A percentile compares a stretch with the other conserved stretches of the same genome.
These are phyloP conservation scores for Oryza glaberrima DNA, from an alignment of 176 grass and related monocot species.

Conservation along the genomic window DNA sequence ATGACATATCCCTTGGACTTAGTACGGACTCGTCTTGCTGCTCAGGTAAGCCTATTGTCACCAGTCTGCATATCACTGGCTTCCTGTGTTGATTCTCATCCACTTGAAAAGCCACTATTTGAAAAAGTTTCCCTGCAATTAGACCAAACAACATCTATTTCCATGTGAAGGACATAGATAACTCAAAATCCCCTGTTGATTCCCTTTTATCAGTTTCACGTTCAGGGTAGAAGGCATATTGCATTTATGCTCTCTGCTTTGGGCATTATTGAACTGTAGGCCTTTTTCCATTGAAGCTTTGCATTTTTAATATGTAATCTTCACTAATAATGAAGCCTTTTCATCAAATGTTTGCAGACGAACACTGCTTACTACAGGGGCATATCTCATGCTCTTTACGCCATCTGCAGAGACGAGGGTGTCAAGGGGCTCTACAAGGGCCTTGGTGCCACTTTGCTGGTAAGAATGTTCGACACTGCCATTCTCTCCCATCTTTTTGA, in stretches of 20 bases:
- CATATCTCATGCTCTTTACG: constrained; percentile 84
- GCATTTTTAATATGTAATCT: constrained; percentile 2
- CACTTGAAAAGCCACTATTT: constrained; percentile 4
- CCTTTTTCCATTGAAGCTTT: not conserved
- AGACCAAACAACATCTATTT: not conserved
- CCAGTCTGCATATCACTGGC: not conserved
- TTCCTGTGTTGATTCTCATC: not conserved
- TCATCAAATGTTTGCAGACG: constrained; percentile 64
- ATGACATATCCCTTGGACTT: constrained; percentile 87
- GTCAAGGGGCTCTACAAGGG: constrained; percentile 89
- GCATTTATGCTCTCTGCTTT: not conserved
- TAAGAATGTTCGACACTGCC: constrained; percentile 40
- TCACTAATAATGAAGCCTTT: constrained; percentile 14
- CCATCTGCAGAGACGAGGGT: constrained; percentile 94
- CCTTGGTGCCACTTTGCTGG: constrained; percentile 89
- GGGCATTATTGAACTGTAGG: not conserved
- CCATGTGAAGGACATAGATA: not conserved
- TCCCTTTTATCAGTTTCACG: not conserved
- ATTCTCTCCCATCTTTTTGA: constrained; percentile 15
- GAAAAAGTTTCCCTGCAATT: not conserved
- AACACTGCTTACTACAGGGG: constrained; percentile 91
- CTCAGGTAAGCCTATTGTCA: constrained; percentile 64
- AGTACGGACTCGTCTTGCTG: constrained; percentile 85
- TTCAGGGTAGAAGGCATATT: not conserved
- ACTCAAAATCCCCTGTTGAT: not conserved